Percentiles rank a stretch among this genome's conserved stretches.
Conservation (phyloP, 1,139 yeast genomes). For the Geotrichum siamense region DNA sequence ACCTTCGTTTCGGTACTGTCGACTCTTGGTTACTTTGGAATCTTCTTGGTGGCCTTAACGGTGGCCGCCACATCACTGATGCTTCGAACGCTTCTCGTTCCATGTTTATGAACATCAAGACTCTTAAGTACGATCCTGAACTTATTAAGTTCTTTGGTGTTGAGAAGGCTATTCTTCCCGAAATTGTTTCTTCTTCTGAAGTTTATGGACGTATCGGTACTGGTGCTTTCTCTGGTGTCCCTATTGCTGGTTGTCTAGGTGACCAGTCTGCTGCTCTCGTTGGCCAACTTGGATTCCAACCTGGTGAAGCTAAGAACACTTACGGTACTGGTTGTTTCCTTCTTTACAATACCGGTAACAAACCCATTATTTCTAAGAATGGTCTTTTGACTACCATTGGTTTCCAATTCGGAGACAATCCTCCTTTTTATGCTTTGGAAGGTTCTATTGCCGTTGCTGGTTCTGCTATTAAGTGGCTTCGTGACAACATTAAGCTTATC, state of each 20-base stretch:
- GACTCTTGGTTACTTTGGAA: slow-evolving; percentile 92
- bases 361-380: slow-evolving; percentile 50
- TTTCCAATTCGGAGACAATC: slow-evolving; percentile 71
- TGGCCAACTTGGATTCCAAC: slow-evolving; percentile 79
- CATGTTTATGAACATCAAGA: slow-evolving; percentile 77
- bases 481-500: slow-evolving; percentile 81
- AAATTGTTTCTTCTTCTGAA: slow-evolving; percentile 74
- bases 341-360: slow-evolving; percentile 75
- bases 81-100: slow-evolving; percentile 90
- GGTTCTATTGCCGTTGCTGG: slow-evolving; percentile 98
- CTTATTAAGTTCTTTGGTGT: slow-evolving; percentile 73
- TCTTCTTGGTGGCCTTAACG: slow-evolving; percentile 54
- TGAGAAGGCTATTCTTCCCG: slow-evolving; percentile 62
- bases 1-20: slow-evolving; percentile 86
- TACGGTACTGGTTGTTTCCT: slow-evolving; percentile 95
- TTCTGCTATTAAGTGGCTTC: slow-evolving; percentile 87
- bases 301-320: slow-evolving; percentile 92
- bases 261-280: slow-evolving; percentile 93
- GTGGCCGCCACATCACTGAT: slow-evolving; percentile 63
- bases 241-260: slow-evolving; percentile 86
- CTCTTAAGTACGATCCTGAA: slow-evolving; percentile 67
- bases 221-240: slow-evolving; percentile 45
- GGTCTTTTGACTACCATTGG: slow-evolving; percentile 89
- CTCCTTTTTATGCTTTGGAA: slow-evolving; percentile 84
- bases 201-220: slow-evolving; percentile 52